Percentiles rank a stretch among this genome's conserved stretches.
These are phyloP conservation scores for Linnemannia schmuckeri DNA, from an alignment of 192 early-diverging fungal species.

Conservation along the genomic window DNA sequence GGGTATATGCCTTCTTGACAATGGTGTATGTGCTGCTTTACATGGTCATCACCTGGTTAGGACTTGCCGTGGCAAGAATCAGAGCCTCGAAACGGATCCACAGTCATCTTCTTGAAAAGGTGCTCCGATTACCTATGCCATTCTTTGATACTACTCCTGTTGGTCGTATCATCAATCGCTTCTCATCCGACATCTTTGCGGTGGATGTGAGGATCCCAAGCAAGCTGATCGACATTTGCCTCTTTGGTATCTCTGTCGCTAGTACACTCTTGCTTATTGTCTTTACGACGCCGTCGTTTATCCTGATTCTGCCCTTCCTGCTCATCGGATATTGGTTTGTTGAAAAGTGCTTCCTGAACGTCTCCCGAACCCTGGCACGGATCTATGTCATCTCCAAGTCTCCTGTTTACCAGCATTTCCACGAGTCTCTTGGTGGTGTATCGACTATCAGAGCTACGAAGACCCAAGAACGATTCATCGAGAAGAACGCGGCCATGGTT, in stretches of 20 bases:
- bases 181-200: conserved; percentile 39
- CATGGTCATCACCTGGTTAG: conserved; percentile 32
- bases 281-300: conserved; percentile 32
- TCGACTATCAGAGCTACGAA: conserved; percentile 65
- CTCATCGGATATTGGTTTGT: conserved; percentile 48
- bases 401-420: conserved; percentile 75
- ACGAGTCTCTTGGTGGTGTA: conserved; percentile 64
- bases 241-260: conserved; percentile 47
- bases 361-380: conserved; percentile 76
- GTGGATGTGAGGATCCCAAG: conserved; percentile 31
- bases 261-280: conserved; percentile 30
- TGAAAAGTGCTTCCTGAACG: conserved; percentile 66
- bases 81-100: conserved; percentile 72
- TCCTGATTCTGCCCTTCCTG: conserved; percentile 27
- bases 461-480: conserved; percentile 64
- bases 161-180: conserved; percentile 76
- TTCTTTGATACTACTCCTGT: conserved; percentile 77
- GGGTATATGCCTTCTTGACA: conserved; percentile 22
- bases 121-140: conserved; percentile 70
- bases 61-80: conserved; percentile 52
- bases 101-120: conserved; percentile 68
- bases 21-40: conserved; percentile 37
- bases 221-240: conserved; percentile 42
- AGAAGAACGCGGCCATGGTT: conserved; percentile 53
- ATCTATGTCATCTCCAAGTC: conserved; percentile 77